Evolutionary conservation across 768 basidiomycete species (phyloP).

Genomic region (Psilocybe cyanescens): DNA sequence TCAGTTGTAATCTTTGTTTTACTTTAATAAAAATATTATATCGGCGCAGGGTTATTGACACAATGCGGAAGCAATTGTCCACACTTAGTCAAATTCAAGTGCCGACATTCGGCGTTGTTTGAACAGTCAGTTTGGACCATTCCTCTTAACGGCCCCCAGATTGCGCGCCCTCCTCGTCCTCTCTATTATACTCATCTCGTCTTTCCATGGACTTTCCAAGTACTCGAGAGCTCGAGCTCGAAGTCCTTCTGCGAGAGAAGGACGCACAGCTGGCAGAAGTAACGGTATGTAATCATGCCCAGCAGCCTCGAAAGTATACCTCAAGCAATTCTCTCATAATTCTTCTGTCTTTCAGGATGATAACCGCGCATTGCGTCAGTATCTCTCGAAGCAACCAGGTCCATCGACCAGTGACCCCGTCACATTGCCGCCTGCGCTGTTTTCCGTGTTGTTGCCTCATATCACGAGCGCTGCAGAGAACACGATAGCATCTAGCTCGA

Average conservation of each 20-base stretch:
- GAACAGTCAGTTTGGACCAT: neutral
- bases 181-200: slow-evolving; percentile 1
- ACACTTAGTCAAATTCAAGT: slow-evolving; percentile 6
- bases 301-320: neutral
- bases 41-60: neutral
- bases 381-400: slow-evolving; percentile 61
- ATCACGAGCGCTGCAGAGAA: slow-evolving; percentile 47
- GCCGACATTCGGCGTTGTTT: slow-evolving; percentile 2
- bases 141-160: slow-evolving; percentile 2
- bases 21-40: neutral
- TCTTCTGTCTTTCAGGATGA: slow-evolving; percentile 58
- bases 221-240: slow-evolving; percentile 80
- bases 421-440: slow-evolving; percentile 71
- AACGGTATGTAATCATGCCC: slow-evolving; percentile 52
- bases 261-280: slow-evolving; percentile 75
- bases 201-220: slow-evolving; percentile 69
- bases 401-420: slow-evolving; percentile 64
- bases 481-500: slow-evolving; percentile 38
- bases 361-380: slow-evolving; percentile 67
- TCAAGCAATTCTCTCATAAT: neutral
- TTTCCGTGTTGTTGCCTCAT: slow-evolving; percentile 72
- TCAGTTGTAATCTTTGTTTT: no score
- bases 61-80: slow-evolving; percentile 8
- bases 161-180: slow-evolving; percentile 12
- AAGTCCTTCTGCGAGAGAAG: slow-evolving; percentile 74